Percentiles rank a stretch among this genome's conserved stretches.
Evolutionary conservation across 768 basidiomycete genomes (phyloP).

Genomic region (Leccinum subtestaceum): DNA sequence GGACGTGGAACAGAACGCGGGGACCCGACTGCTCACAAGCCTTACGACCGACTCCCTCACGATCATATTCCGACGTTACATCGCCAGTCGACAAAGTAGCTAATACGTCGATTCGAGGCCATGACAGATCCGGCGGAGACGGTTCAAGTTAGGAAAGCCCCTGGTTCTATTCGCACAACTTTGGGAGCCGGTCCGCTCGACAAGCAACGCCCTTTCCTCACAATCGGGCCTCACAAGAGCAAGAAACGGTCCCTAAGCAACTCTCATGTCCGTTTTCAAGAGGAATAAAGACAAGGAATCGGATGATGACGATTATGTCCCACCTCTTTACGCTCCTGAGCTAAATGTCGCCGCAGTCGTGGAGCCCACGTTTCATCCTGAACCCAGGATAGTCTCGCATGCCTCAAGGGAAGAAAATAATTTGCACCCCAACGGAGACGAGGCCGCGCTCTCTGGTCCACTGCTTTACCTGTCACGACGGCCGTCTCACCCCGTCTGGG

Average conservation of each 20-base stretch:
- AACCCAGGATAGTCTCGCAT: conserved; percentile 1
- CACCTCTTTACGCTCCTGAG: conserved; percentile 8
- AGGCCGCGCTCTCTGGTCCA: conserved; percentile 3
- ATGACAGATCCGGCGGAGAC: conserved; percentile 27
- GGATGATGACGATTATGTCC: conserved; percentile 23
- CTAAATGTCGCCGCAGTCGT: not conserved
- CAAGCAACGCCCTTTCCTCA: conserved; percentile 15
- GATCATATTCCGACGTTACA: conserved; percentile 18
- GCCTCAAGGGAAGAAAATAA: not conserved
- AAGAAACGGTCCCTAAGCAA: conserved; percentile 55
- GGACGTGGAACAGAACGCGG: not conserved
- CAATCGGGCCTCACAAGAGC: conserved; percentile 33
- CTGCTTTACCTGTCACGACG: conserved; percentile 23
- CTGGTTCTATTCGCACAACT: conserved; percentile 15
- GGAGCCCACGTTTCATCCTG: not conserved
- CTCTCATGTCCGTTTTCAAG: conserved; percentile 64
- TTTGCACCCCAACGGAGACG: not conserved
- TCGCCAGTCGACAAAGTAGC: conserved; percentile 45
- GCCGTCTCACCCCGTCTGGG: conserved; percentile 44
- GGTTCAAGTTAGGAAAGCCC: conserved; percentile 7
- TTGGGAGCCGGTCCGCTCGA: conserved; percentile 14
- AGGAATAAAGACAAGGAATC: conserved; percentile 37
- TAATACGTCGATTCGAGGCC: conserved; percentile 54
- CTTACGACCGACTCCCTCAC: not conserved
- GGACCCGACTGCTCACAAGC: not conserved